Conservation (phyloP, 2,329 filamentous ascomycete genomes). For the Claviceps maximensis region DNA sequence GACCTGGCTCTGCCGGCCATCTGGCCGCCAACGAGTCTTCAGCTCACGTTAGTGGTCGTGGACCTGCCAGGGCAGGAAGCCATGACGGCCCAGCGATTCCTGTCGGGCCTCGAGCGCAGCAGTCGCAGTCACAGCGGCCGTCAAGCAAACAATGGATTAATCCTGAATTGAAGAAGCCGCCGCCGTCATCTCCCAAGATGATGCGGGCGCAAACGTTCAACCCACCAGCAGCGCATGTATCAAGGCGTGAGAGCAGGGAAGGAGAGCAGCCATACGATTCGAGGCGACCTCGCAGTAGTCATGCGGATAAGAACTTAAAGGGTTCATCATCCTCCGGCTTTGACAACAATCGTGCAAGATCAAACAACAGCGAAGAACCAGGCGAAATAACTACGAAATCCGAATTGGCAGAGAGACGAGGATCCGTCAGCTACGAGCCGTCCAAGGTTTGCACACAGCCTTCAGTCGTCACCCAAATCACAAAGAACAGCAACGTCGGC, state of each 20-base stretch:
- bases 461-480: background rate
- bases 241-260: slow-evolving; percentile 24
- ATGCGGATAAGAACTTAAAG: slow-evolving; percentile 33
- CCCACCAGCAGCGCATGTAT: slow-evolving; percentile 25
- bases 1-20: slow-evolving; percentile 31
- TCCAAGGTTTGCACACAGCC: background rate
- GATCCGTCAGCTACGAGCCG: background rate
- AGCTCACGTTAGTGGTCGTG: slow-evolving; percentile 26
- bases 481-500: background rate
- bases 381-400: slow-evolving; percentile 31
- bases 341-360: slow-evolving; percentile 24
- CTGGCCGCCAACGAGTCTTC: slow-evolving; percentile 9
- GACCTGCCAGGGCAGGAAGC: slow-evolving; percentile 26
- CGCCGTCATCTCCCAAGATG: slow-evolving; percentile 38
- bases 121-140: slow-evolving; percentile 33
- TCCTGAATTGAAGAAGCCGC: slow-evolving; percentile 34
- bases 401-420: slow-evolving; percentile 19
- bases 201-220: slow-evolving; percentile 35
- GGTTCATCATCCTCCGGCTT: slow-evolving; percentile 10
- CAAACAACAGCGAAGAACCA: slow-evolving; percentile 31
- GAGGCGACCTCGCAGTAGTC: slow-evolving; percentile 38
- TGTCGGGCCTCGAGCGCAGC: slow-evolving; percentile 39
- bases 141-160: slow-evolving; percentile 50
- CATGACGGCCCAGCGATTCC: slow-evolving; percentile 37
- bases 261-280: slow-evolving; percentile 24